Percentiles rank a stretch among this genome's conserved stretches.
Conservation (phyloP, 2,329 filamentous ascomycete genomes). For the Arachnomyces sp. region DNA sequence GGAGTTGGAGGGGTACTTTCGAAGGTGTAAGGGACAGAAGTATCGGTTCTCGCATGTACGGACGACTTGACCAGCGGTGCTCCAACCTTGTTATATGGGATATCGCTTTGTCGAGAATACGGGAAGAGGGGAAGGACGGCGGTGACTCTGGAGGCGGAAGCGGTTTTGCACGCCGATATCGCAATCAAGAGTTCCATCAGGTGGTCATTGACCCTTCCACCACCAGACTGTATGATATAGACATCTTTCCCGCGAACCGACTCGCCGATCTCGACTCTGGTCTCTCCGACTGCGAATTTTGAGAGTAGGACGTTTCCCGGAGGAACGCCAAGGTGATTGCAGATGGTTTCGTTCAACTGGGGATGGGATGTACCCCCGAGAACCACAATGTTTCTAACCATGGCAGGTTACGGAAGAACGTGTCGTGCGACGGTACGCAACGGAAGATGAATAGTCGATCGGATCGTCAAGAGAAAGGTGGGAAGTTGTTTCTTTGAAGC, state of each 20-base stretch:
- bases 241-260: conserved; percentile 97
- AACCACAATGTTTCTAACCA: conserved; percentile 94
- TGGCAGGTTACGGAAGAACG: conserved; percentile 27
- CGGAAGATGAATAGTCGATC: no score
- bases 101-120: conserved; percentile 91
- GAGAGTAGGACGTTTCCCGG: conserved; percentile 72
- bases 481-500: neutral
- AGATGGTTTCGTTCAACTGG: conserved; percentile 75
- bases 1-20: conserved; percentile 88
- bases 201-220: conserved; percentile 89
- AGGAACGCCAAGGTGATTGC: conserved; percentile 81
- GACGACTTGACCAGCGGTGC: conserved; percentile 73
- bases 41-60: conserved; percentile 23
- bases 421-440: no score
- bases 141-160: conserved; percentile 85
- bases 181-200: conserved; percentile 96
- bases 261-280: conserved; percentile 89
- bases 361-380: conserved; percentile 92
- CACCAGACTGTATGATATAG: conserved; percentile 93
- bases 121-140: conserved; percentile 93
- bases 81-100: conserved; percentile 92
- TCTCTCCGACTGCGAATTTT: conserved; percentile 95
- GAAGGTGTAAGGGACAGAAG: conserved; percentile 64
- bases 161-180: conserved; percentile 94
- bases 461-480: no score